These are phyloP conservation scores for Boletus sp. DNA, from an alignment of 1,284 basidiomycete genomes.

Conservation along the genomic window DNA sequence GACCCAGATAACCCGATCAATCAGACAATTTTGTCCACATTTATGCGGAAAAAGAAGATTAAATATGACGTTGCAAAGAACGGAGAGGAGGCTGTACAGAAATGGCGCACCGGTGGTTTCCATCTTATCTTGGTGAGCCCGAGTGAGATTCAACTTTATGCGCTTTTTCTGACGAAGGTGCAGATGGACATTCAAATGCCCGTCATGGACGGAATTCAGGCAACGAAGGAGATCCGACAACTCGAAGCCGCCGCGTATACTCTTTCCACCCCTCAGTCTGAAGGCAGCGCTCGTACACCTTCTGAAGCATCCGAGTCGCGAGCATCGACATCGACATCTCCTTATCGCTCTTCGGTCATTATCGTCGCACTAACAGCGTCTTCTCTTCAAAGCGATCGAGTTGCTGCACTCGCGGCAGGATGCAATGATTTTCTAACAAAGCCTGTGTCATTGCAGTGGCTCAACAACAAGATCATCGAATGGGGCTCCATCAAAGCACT, in stretches of 20 bases:
- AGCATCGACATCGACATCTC: constrained; percentile 41
- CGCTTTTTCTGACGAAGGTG: constrained; percentile 4
- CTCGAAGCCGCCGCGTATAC: constrained; percentile 81
- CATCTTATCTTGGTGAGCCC: constrained; percentile 86
- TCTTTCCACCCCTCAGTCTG: constrained; percentile 61
- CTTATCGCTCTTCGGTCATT: constrained; percentile 92
- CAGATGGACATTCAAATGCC: constrained; percentile 99
- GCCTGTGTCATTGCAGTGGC: constrained; percentile 91
- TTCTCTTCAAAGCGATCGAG: constrained; percentile 88
- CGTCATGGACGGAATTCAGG: constrained; percentile 96
- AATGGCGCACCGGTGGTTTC: constrained; percentile 92
- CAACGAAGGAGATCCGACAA: constrained; percentile 92
- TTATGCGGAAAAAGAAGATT: constrained; percentile 95
- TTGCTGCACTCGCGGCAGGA: constrained; percentile 92
- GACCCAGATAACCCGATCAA: constrained; percentile 94
- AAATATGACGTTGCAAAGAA: constrained; percentile 94
- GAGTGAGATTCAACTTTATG: not conserved
- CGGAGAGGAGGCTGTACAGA: constrained; percentile 92
- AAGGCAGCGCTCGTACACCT: constrained; percentile 46
- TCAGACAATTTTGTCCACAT: constrained; percentile 92
- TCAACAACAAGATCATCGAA: constrained; percentile 98
- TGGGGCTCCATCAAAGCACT: constrained; percentile 91
- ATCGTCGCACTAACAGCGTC: constrained; percentile 98
- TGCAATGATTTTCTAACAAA: constrained; percentile 99
- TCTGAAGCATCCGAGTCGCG: constrained; percentile 48